Evolutionary conservation across 139 green algal genomes (phyloP).

Genomic region (Tetradesmus obliquus): DNA sequence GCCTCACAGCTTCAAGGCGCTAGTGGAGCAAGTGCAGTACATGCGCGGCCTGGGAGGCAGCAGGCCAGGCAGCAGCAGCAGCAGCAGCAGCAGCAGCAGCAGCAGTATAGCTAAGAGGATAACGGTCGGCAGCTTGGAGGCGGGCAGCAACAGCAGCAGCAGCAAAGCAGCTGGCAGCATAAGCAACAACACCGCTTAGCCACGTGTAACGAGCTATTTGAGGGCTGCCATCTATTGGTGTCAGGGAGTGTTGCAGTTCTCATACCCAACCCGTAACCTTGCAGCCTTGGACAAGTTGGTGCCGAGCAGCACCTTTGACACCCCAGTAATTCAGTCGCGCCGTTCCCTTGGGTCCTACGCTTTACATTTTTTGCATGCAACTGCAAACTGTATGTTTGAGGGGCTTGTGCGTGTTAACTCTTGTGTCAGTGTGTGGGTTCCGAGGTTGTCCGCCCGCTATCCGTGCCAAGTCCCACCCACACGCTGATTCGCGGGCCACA

Average conservation of each 20-base stretch:
- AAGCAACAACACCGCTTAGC: not conserved
- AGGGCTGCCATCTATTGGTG: no score
- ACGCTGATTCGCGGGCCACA: no score
- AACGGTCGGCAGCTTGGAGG: not conserved
- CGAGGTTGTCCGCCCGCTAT: no score
- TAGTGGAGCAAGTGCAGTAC: slow-evolving; percentile 90
- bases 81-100: not conserved
- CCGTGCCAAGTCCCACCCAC: no score
- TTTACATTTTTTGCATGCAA: no score
- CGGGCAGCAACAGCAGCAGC: not conserved
- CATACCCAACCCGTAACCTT: not conserved
- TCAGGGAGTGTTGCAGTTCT: no score
- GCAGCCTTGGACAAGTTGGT: not conserved
- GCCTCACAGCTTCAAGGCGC: slow-evolving; percentile 93
- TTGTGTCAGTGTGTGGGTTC: no score
- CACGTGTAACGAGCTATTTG: no score
- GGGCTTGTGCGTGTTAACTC: no score
- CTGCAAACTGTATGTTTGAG: no score
- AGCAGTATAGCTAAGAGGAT: not conserved
- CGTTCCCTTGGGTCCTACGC: no score
- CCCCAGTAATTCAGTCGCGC: no score
- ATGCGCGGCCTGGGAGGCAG: slow-evolving; percentile 72
- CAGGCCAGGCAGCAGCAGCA: slow-evolving; percentile 2
- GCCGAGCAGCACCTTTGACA: not conserved
- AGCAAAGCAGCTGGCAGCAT: not conserved